phyloP scores from a whole-genome alignment of 805 yeast species.

The Priceomyces castillae region DNA sequence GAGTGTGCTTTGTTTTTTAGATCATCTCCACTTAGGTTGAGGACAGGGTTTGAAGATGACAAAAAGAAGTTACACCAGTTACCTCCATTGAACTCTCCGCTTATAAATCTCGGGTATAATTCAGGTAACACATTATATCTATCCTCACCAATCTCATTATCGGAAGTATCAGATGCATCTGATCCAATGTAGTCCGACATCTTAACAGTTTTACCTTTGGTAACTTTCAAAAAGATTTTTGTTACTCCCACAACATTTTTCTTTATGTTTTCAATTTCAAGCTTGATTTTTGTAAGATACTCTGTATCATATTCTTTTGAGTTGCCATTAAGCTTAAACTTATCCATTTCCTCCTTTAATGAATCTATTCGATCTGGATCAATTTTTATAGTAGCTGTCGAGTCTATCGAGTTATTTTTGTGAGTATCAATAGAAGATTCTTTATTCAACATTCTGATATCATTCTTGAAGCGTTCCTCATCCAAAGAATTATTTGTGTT shows the following conservation, averaged over 20 bases:
- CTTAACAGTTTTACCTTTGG: conserved; percentile 30
- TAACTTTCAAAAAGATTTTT: conserved; percentile 30
- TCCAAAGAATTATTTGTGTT: conserved; percentile 21
- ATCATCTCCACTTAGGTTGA: conserved; percentile 44
- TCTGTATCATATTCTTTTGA: conserved; percentile 13
- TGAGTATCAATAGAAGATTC: background rate
- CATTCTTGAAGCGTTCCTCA: conserved; percentile 30
- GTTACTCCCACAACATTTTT: conserved; percentile 27
- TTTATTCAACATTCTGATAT: conserved; percentile 24
- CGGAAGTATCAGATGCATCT: conserved; percentile 28
- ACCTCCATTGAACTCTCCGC: conserved; percentile 72
- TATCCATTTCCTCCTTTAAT: background rate
- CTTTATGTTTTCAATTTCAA: conserved; percentile 37
- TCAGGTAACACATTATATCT: conserved; percentile 52
- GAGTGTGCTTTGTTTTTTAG: conserved; percentile 40
- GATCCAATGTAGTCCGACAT: conserved; percentile 37
- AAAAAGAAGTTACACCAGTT: conserved; percentile 73
- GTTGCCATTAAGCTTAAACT: conserved; percentile 5
- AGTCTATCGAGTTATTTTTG: conserved; percentile 1
- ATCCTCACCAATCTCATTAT: conserved; percentile 28
- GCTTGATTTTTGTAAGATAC: conserved; percentile 38
- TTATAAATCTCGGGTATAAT: conserved; percentile 64
- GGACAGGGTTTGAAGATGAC: conserved; percentile 32
- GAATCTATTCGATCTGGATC: conserved; percentile 9
- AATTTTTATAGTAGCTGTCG: conserved; percentile 13